These are phyloP conservation scores for Scalesia atractyloides DNA, from an alignment of 129 eudicot species.

Conservation along the genomic window DNA sequence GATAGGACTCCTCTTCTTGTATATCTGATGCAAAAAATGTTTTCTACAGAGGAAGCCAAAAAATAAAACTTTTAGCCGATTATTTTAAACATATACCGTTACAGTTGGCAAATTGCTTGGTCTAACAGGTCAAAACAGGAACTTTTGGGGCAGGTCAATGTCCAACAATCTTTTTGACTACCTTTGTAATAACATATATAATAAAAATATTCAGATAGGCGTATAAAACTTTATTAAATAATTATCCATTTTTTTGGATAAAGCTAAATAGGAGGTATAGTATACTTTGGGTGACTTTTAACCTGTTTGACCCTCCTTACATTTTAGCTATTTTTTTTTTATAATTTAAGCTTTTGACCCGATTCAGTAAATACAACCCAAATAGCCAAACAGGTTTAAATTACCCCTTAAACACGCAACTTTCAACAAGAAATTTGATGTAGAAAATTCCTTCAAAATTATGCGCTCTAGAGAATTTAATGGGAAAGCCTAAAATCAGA, in stretches of 20 bases:
- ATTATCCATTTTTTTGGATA: not conserved
- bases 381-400: not conserved
- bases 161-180: not conserved
- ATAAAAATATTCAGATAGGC: not conserved
- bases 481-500: not conserved
- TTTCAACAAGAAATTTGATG: not conserved
- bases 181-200: not conserved
- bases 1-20: conserved; percentile 36
- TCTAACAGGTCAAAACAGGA: conserved; percentile 2
- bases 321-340: not conserved
- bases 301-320: not conserved
- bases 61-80: conserved; percentile 13
- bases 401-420: not conserved
- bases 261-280: not conserved
- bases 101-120: not conserved
- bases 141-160: not conserved
- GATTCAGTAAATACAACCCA: not conserved
- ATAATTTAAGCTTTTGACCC: not conserved
- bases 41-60: conserved; percentile 35
- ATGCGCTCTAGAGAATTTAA: too few species aligned
- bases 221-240: not conserved
- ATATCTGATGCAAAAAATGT: conserved; percentile 26
- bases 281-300: not conserved
- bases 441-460: not conserved
- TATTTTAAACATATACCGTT: not conserved